Evolutionary conservation across 345 rosid species (phyloP).

Genomic region (Abelmoschus esculentus): DNA sequence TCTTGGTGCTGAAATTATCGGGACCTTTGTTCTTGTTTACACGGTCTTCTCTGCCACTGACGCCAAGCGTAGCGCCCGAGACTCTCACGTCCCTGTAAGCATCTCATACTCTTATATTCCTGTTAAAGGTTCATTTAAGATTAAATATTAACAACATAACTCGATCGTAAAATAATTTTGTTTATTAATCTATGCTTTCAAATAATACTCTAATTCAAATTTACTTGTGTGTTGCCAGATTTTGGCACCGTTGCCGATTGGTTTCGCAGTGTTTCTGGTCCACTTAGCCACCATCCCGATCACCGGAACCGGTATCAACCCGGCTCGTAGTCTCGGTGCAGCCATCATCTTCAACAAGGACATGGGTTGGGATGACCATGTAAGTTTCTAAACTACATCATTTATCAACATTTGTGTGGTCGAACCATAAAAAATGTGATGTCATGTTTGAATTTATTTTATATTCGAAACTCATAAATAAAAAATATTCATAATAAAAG

Average conservation of each 20-base stretch:
- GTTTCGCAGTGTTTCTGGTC: slow-evolving; percentile 64
- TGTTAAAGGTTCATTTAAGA: too few species aligned
- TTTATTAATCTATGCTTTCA: too few species aligned
- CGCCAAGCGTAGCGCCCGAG: slow-evolving; percentile 49
- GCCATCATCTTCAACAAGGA: slow-evolving; percentile 54
- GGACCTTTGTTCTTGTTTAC: slow-evolving; percentile 19
- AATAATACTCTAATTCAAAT: too few species aligned
- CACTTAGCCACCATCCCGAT: slow-evolving; percentile 62
- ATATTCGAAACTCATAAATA: too few species aligned
- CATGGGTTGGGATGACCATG: slow-evolving; percentile 53
- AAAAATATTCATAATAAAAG: too few species aligned
- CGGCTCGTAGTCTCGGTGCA: slow-evolving; percentile 64
- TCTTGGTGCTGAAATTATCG: slow-evolving; percentile 10
- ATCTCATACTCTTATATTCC: neutral
- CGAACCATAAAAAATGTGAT: too few species aligned
- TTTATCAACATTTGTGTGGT: too few species aligned
- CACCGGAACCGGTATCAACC: slow-evolving; percentile 64
- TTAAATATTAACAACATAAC: too few species aligned
- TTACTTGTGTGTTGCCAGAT: slow-evolving; percentile 22
- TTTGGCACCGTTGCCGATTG: slow-evolving; percentile 63
- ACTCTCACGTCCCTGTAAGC: slow-evolving; percentile 51
- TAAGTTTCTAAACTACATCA: slow-evolving; percentile 13
- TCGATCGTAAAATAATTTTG: too few species aligned
- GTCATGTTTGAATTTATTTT: too few species aligned
- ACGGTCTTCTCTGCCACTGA: slow-evolving; percentile 54